Evolutionary conservation across 148 eudicot species (phyloP), one percentile per base, ranked within the genome.

Genomic region (Cornus controversa): DNA sequence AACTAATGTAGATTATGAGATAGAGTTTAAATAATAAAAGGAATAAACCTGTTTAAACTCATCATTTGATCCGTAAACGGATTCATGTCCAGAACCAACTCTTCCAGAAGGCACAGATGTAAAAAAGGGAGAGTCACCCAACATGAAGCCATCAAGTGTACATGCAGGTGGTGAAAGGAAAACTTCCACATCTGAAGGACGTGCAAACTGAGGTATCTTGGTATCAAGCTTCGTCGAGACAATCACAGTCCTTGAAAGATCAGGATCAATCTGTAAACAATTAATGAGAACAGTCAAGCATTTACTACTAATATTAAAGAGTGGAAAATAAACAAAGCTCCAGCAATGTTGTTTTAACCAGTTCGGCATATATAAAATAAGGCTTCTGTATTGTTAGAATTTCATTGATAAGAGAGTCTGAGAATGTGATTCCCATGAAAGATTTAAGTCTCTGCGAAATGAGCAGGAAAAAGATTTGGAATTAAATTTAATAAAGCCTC

Each of bases 71-170:
- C 88, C 77, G 89, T 84, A 96, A 75, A 96, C 94, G 26, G 99
- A 93, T 81, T 89, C 94, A 79, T 86, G 93, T 74, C 89, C 91
- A 78, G 88, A 82, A 78, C 99, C 99, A 77, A 96, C 99, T 84
- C 99, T 88, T 87, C 99, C 99, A 37, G 99, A 96, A 77, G 99
- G 99, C 64, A 96, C 99, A 69, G 99, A 96, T 16, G 99, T 96
- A 88, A 96, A 96, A 84, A 96, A 96, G 25, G 99, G 99, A 15
- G 99, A 91, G 78, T 89, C 97, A 6, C 99, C 98, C 58, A 96
- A 76, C 91, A 96, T 89, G 80, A 93, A 87, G 29, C 99, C 98
- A 83, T 93, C 98, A 34, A 96, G 90, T 24, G 92, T 85, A 75
- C 87, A 79, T 25, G 86, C 86, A 72, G 97, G 98, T 40, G 99